A percentile compares a stretch with the other conserved stretches of the same genome.
These are phyloP conservation scores for Thinopyrum obtusiflorum DNA, from an alignment of 202 grass and related monocot genomes.

Conservation along the genomic window DNA sequence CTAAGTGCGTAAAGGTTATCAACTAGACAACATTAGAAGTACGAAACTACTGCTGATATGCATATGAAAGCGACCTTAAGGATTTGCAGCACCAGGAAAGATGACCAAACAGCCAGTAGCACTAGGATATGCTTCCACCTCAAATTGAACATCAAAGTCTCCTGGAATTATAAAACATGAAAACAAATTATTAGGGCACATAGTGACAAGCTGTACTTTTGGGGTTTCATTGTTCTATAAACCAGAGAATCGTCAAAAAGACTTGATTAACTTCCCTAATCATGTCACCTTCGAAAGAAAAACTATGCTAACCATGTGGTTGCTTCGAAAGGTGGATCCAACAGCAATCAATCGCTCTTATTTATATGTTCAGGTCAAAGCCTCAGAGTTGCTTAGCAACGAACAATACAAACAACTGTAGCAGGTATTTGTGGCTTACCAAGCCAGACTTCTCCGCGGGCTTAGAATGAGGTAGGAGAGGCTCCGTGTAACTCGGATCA, in stretches of 20 bases:
- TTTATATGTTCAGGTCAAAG: not conserved
- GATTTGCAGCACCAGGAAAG: conserved; percentile 75
- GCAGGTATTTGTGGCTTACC: conserved; percentile 39
- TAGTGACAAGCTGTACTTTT: conserved; percentile 19
- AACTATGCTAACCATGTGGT: not conserved
- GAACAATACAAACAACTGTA: not conserved
- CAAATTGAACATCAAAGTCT: conserved; percentile 74
- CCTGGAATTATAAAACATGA: conserved; percentile 39
- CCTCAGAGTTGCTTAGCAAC: not conserved
- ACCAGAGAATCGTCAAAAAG: not conserved
- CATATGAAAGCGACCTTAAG: conserved; percentile 55
- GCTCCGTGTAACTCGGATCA: conserved; percentile 48
- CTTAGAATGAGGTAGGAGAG: conserved; percentile 60
- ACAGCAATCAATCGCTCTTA: not conserved
- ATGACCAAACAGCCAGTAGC: conserved; percentile 71
- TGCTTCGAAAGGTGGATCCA: conserved; percentile 9
- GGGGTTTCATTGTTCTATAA: conserved; percentile 14
- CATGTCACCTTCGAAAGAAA: not conserved
- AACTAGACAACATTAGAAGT: not conserved
- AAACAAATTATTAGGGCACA: not conserved
- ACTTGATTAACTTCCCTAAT: not conserved
- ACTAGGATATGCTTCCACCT: conserved; percentile 81
- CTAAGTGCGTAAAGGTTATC: not conserved
- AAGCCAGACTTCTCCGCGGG: conserved; percentile 54
- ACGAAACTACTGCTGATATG: not conserved